Evolutionary conservation across 2,329 filamentous ascomycete species (phyloP), one percentile per base, ranked within the genome.

Genomic region (Colletotrichum eleusines): DNA sequence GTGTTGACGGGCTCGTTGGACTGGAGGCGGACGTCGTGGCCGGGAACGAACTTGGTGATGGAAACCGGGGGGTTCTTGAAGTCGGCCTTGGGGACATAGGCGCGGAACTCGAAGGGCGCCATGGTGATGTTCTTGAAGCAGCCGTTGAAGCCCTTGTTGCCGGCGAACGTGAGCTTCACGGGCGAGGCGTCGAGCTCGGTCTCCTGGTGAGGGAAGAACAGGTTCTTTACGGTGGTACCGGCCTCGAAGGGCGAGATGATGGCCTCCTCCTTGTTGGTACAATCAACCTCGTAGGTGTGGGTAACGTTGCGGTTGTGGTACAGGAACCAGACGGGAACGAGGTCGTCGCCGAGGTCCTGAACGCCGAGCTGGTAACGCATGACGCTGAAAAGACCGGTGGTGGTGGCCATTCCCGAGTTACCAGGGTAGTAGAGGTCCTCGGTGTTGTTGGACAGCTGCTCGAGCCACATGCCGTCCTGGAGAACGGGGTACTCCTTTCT

Each of bases 151-250:
- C 83, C 78, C 0, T 76, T 80, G 2, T 85, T 85, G 3, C 81
- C 81, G 66, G 85, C 83, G 54, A 87, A 80, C n/a, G 81, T 81
- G 40, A 89, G 81, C 44, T 80, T 81, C 6, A 81, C 77, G 2
- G 81, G 76, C 1, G 87, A 86, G 1, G 78, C 75, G 60, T 82
- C 81, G 26, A 91, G 79, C 1, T 78, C 83, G 65, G 86, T 80
- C 73, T 88, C 84, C 40, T 90, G 87, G 74, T 88, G 89, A 0
- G 89, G 89, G 75, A 87, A 88, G 76, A 92, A 90, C 11, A 92
- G 76, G 74, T 90, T 91, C 76, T 87, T 88, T 69, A 92, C 89
- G 0, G 82, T 87, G 1, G 84, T 87, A 9, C 84, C 86, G 2
- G 79, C 85, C 5, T 80, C 80, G 68, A 89, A 92, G 0, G 89